Conservation (phyloP, 2,329 filamentous ascomycete species). For the Thielaviopsis populi region DNA sequence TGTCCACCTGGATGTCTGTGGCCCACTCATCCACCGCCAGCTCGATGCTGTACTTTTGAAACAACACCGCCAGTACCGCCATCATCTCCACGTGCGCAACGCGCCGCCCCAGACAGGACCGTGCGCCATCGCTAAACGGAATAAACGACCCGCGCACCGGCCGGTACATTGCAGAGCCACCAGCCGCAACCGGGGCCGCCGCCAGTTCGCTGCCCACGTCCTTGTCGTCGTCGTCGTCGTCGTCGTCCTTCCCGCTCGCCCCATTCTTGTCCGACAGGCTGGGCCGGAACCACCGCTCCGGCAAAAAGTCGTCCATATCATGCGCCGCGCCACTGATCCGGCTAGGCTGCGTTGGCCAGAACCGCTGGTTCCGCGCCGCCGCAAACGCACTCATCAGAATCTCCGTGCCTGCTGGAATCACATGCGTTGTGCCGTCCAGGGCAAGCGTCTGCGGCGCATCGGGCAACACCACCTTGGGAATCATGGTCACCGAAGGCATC, state of each 20-base stretch:
- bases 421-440: slow-evolving; percentile 41
- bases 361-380: slow-evolving; percentile 52
- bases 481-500: slow-evolving; percentile 53
- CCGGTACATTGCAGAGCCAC: slow-evolving; percentile 46
- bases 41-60: slow-evolving; percentile 50
- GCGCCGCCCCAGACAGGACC: slow-evolving; percentile 42
- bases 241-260: slow-evolving; percentile 18
- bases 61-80: slow-evolving; percentile 38
- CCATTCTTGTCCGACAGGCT: background rate
- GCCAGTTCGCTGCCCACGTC: slow-evolving; percentile 27
- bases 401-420: slow-evolving; percentile 40
- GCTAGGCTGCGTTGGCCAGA: slow-evolving; percentile 47
- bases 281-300: slow-evolving; percentile 54
- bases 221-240: slow-evolving; percentile 16
- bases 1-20: slow-evolving; percentile 36
- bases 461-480: slow-evolving; percentile 49
- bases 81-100: slow-evolving; percentile 46
- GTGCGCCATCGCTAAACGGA: slow-evolving; percentile 43
- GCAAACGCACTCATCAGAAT: slow-evolving; percentile 42
- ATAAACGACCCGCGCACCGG: slow-evolving; percentile 42
- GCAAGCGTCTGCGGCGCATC: slow-evolving; percentile 40
- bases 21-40: slow-evolving; percentile 50
- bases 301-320: slow-evolving; percentile 54
- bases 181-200: slow-evolving; percentile 41
- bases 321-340: slow-evolving; percentile 29